Evolutionary conservation across 768 basidiomycete genomes (phyloP).

Genomic region (Leccinum aurantiacum): DNA sequence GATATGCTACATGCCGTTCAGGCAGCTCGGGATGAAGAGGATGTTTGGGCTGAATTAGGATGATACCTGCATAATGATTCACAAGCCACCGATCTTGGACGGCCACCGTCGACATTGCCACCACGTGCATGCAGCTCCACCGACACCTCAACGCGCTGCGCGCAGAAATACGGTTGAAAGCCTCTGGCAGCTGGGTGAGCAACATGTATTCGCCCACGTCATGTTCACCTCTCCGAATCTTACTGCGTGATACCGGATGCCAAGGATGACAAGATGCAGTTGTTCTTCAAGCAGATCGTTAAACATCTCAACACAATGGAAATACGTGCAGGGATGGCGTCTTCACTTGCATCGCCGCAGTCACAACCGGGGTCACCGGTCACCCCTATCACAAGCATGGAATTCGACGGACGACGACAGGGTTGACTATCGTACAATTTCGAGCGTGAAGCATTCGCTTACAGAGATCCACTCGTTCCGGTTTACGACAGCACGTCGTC

Average conservation of each 20-base stretch:
- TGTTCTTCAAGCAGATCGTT: constrained; percentile 84
- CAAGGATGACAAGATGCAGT: constrained; percentile 73
- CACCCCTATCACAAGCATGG: too few relatives aligned
- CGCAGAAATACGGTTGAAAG: constrained; percentile 29
- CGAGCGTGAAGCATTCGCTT: neutral
- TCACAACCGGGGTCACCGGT: too few relatives aligned
- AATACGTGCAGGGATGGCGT: constrained; percentile 38
- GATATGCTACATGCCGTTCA: too few relatives aligned
- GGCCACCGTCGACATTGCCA: constrained; percentile 41
- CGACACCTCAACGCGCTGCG: constrained; percentile 55
- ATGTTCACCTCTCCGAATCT: constrained; percentile 40
- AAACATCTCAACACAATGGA: constrained; percentile 77
- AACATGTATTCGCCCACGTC: constrained; percentile 20
- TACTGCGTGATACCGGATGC: constrained; percentile 59
- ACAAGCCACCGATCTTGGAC: too few relatives aligned
- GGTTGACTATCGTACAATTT: constrained; percentile 7
- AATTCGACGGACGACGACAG: too few relatives aligned
- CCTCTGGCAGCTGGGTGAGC: constrained; percentile 12
- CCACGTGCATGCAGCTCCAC: constrained; percentile 46
- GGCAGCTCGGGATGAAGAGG: too few relatives aligned
- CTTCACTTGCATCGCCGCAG: too few relatives aligned
- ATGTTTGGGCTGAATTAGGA: too few relatives aligned
- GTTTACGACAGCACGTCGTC: constrained; percentile 37
- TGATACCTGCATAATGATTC: too few relatives aligned
- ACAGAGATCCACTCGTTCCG: constrained; percentile 41